Evolutionary conservation across 1,284 basidiomycete genomes (phyloP).

Genomic region (Cryptococcus jaspeensis): DNA sequence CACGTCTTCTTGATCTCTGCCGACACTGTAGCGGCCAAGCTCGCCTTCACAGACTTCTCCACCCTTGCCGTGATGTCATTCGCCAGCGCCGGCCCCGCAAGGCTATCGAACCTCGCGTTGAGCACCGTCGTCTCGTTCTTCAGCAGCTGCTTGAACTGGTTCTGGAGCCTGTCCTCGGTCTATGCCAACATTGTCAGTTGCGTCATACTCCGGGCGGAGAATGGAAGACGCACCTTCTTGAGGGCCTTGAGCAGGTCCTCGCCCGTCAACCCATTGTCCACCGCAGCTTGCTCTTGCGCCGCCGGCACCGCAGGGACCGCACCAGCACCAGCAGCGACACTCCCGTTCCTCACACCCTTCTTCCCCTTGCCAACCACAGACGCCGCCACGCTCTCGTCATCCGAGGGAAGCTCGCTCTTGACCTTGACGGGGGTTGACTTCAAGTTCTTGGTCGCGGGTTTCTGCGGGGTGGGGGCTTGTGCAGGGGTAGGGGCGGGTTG

Average conservation of each 20-base stretch:
- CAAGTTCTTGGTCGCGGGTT: conserved; percentile 2
- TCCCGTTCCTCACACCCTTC: background rate
- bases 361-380: no score
- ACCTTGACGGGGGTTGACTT: conserved; percentile 8
- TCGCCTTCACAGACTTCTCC: conserved; percentile 25
- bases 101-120: conserved; percentile 15
- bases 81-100: conserved; percentile 15
- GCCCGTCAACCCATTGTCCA: background rate
- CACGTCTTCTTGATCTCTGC: conserved; percentile 13
- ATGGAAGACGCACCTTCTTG: conserved; percentile 9
- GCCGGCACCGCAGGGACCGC: background rate
- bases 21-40: conserved; percentile 8
- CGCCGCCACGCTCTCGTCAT: conserved; percentile 1
- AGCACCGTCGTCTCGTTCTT: conserved; percentile 16
- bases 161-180: conserved; percentile 34
- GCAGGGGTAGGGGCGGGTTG: conserved; percentile 1
- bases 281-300: background rate
- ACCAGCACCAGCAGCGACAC: background rate
- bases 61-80: conserved; percentile 22
- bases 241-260: conserved; percentile 7
- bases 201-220: no score
- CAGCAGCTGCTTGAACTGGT: conserved; percentile 25
- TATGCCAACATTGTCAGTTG: conserved; percentile 7
- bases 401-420: conserved; percentile 16
- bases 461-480: background rate